Conservation (phyloP, 192 early-diverging fungal species). For the Backusella liffmaniae region DNA sequence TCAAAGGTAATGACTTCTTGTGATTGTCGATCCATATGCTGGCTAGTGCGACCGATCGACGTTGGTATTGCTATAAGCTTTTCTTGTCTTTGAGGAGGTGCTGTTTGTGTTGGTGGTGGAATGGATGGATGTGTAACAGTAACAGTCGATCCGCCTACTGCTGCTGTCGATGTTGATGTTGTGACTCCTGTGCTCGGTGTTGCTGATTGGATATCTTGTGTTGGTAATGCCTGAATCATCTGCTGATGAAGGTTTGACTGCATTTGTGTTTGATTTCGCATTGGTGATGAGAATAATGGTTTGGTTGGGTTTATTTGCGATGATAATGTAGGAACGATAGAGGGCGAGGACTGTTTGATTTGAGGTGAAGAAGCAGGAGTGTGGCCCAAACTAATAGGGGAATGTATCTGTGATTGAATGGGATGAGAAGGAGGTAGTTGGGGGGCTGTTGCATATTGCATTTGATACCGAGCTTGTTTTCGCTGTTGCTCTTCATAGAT, state of each 20-base stretch:
- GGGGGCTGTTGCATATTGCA: conserved; percentile 14
- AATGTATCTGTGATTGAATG: conserved; percentile 14
- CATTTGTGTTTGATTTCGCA: conserved; percentile 10
- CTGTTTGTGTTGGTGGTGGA: not conserved
- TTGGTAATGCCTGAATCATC: not conserved
- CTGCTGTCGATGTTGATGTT: not conserved
- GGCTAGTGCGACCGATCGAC: not conserved
- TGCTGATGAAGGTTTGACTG: conserved; percentile 5
- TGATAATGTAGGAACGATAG: not conserved
- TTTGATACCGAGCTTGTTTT: conserved; percentile 14
- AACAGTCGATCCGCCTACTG: not conserved
- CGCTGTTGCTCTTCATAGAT: conserved; percentile 18
- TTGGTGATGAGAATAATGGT: not conserved
- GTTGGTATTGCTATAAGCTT: not conserved
- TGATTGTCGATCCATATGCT: conserved; percentile 7
- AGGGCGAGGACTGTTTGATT: conserved; percentile 15
- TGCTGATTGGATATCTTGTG: conserved; percentile 15
- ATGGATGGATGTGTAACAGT: not conserved
- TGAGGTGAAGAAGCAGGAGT: conserved; percentile 15
- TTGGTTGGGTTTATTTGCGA: not conserved
- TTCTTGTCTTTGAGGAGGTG: not conserved
- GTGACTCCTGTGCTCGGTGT: not conserved
- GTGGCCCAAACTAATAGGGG: conserved; percentile 15
- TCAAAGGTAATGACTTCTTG: conserved; percentile 18
- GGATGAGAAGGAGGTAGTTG: conserved; percentile 10